A percentile compares a stretch with the other conserved stretches of the same genome.
Conservation (phyloP, 768 basidiomycete species). For the Brasilioporus rufonigricans region DNA sequence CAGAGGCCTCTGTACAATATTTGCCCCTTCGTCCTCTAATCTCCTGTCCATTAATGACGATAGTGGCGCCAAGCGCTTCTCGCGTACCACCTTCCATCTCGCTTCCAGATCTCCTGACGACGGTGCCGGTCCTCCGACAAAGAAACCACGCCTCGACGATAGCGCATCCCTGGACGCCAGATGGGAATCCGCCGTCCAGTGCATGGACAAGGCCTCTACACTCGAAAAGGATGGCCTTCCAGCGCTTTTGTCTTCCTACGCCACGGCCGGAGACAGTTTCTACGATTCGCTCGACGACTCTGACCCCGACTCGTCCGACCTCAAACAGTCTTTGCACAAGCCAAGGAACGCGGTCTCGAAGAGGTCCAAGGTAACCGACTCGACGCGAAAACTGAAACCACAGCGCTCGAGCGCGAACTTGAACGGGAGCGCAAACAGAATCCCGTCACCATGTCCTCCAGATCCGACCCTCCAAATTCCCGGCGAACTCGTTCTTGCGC, state of each 20-base stretch:
- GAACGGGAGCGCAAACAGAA: constrained; percentile 10
- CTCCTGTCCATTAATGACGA: constrained; percentile 39
- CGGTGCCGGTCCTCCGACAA: constrained; percentile 37
- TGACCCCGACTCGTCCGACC: constrained; percentile 15
- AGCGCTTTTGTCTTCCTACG: constrained; percentile 34
- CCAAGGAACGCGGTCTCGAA: background rate
- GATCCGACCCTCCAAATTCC: constrained; percentile 57
- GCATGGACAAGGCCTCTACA: constrained; percentile 42
- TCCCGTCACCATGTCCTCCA: constrained; percentile 41
- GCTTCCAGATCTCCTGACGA: constrained; percentile 6
- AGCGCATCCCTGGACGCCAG: constrained; percentile 27
- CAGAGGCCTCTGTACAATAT: constrained; percentile 26
- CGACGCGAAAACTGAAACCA: constrained; percentile 14
- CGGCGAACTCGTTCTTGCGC: constrained; percentile 64
- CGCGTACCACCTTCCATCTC: constrained; percentile 34
- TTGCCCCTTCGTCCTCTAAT: constrained; percentile 37
- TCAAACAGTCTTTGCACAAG: constrained; percentile 3
- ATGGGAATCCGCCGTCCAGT: constrained; percentile 50
- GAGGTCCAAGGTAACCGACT: constrained; percentile 8
- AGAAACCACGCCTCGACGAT: constrained; percentile 42
- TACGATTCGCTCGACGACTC: constrained; percentile 29
- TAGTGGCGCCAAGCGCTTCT: constrained; percentile 43
- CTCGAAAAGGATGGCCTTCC: constrained; percentile 51
- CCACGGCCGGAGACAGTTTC: constrained; percentile 19
- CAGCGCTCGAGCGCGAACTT: constrained; percentile 18